phyloP scores from a whole-genome alignment of 306 rosid genomes.

The Cicer yamashitae region DNA sequence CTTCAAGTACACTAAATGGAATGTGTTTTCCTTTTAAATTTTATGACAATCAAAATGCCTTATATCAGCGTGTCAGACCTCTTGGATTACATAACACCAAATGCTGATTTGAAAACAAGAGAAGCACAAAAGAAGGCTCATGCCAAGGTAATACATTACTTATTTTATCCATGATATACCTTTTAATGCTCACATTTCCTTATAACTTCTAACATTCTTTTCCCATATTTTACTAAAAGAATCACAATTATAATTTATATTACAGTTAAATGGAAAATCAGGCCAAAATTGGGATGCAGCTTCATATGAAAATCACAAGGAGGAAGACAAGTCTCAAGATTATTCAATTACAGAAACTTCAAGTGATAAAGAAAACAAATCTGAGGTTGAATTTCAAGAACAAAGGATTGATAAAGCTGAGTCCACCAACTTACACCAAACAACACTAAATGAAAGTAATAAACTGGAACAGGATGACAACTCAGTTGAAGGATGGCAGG shows the following conservation, averaged over 20 bases:
- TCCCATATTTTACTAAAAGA: constrained; percentile 22
- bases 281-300: constrained; percentile 70
- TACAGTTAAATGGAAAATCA: constrained; percentile 85
- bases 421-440: constrained; percentile 55
- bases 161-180: constrained; percentile 22
- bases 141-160: constrained; percentile 70
- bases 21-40: constrained; percentile 29
- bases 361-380: constrained; percentile 85
- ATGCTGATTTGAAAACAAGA: constrained; percentile 87
- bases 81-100: constrained; percentile 94
- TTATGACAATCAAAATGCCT: constrained; percentile 21
- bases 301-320: constrained; percentile 73
- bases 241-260: constrained; percentile 37
- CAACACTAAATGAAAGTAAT: constrained; percentile 47
- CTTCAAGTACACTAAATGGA: not conserved
- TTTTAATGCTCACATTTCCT: constrained; percentile 23
- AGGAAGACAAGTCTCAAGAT: constrained; percentile 55
- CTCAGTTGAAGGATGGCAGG: constrained; percentile 98
- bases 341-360: constrained; percentile 59
- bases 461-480: constrained; percentile 61
- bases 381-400: constrained; percentile 62
- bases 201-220: constrained; percentile 3
- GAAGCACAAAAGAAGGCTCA: constrained; percentile 95
- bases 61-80: constrained; percentile 92
- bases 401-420: constrained; percentile 59